A percentile compares a stretch with the other conserved stretches of the same genome.
Conservation (phyloP, 164 flowering plant genomes). For the Litsea cubeba region DNA sequence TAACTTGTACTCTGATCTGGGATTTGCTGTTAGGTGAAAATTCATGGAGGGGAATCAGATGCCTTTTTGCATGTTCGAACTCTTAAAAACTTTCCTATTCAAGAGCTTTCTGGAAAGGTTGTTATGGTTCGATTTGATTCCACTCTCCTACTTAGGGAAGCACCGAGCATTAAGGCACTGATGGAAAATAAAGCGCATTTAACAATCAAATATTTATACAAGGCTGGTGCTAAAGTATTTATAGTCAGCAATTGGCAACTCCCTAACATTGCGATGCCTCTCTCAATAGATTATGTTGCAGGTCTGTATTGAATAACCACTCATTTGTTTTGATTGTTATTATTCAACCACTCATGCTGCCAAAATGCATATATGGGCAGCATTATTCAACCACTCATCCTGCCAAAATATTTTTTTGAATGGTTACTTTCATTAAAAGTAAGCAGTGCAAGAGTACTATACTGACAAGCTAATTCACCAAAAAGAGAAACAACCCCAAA, state of each 20-base stretch:
- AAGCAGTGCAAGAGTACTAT: too few species aligned
- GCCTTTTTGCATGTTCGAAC: slow-evolving; percentile 48
- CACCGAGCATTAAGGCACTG: slow-evolving; percentile 9
- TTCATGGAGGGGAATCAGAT: slow-evolving; percentile 22
- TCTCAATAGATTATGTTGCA: slow-evolving; percentile 40
- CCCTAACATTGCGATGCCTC: slow-evolving; percentile 18
- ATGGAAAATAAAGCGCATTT: slow-evolving; percentile 29
- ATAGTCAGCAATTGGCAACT: slow-evolving; percentile 52
- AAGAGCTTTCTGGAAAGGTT: slow-evolving; percentile 54
- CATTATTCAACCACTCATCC: too few species aligned
- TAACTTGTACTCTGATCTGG: neutral
- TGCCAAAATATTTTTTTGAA: neutral
- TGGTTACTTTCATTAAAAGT: too few species aligned
- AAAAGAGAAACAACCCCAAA: too few species aligned
- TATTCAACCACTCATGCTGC: neutral
- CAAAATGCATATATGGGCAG: too few species aligned
- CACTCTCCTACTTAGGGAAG: slow-evolving; percentile 32
- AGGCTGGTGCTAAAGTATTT: slow-evolving; percentile 66
- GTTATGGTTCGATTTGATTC: slow-evolving; percentile 81
- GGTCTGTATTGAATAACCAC: slow-evolving; percentile 31
- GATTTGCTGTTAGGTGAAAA: slow-evolving; percentile 25
- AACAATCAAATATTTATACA: slow-evolving; percentile 55
- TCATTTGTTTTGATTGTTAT: too few species aligned
- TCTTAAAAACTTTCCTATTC: slow-evolving; percentile 50
- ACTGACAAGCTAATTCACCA: too few species aligned